phyloP scores from a whole-genome alignment of 352 stramenopile genomes.

The Pythium sukuiense region DNA sequence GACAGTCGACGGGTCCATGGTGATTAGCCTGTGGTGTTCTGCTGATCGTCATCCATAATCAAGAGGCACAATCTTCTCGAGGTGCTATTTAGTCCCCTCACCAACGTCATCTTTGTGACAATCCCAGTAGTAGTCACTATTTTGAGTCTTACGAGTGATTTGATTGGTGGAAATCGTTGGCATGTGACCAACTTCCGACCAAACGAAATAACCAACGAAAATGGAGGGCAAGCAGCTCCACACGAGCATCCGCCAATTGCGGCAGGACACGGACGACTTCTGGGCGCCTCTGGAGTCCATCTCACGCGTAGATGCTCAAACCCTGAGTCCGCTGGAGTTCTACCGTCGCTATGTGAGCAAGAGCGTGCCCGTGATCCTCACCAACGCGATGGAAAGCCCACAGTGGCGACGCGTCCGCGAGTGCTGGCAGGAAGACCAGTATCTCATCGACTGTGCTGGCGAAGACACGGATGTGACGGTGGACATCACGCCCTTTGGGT shows the following conservation, averaged over 20 bases:
- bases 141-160: neutral
- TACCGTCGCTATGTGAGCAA: slow-evolving; percentile 76
- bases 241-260: slow-evolving; percentile 37
- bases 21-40: too few relatives aligned
- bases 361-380: slow-evolving; percentile 75
- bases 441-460: slow-evolving; percentile 50
- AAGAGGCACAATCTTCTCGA: too few relatives aligned
- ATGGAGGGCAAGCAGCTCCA: slow-evolving; percentile 15
- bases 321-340: slow-evolving; percentile 56
- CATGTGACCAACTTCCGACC: neutral
- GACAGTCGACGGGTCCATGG: too few relatives aligned
- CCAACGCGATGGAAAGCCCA: slow-evolving; percentile 54
- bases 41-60: too few relatives aligned
- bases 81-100: too few relatives aligned
- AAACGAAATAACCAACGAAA: neutral
- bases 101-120: too few relatives aligned
- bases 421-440: slow-evolving; percentile 56
- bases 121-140: neutral
- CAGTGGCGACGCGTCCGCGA: slow-evolving; percentile 51
- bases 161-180: slow-evolving; percentile 2
- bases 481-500: slow-evolving; percentile 77
- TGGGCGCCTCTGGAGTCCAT: slow-evolving; percentile 65
- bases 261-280: slow-evolving; percentile 69
- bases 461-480: slow-evolving; percentile 52
- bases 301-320: slow-evolving; percentile 44